Conservation (phyloP, 495 filamentous ascomycete genomes). For the Aspergillus bertholletiae region DNA sequence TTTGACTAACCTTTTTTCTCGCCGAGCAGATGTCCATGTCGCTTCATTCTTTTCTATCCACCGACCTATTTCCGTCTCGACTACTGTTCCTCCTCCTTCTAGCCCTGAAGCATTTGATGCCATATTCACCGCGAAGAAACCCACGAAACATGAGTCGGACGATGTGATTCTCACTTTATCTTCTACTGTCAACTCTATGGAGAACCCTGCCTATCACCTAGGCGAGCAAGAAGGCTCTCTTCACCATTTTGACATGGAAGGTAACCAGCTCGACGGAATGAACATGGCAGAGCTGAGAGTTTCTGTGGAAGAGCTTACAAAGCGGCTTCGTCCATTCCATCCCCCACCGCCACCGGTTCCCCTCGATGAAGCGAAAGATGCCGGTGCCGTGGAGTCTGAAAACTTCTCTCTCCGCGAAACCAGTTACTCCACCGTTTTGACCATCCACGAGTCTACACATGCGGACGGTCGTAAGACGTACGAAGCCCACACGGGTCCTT, state of each 20-base stretch:
- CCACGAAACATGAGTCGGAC: constrained; percentile 48
- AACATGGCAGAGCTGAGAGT: constrained; percentile 36
- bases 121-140: constrained; percentile 61
- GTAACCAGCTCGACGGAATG: constrained; percentile 47
- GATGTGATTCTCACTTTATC: constrained; percentile 80
- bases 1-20: neutral
- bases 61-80: constrained; percentile 85
- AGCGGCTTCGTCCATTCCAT: constrained; percentile 69
- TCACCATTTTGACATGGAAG: constrained; percentile 44
- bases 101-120: constrained; percentile 71
- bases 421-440: constrained; percentile 75
- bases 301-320: constrained; percentile 50
- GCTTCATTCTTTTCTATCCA: constrained; percentile 96
- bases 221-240: constrained; percentile 46
- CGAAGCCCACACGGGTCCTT: constrained; percentile 44
- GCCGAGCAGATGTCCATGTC: constrained; percentile 67
- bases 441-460: constrained; percentile 73
- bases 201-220: constrained; percentile 51
- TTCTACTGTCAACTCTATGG: constrained; percentile 66
- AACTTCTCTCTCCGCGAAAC: constrained; percentile 36
- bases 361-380: constrained; percentile 41
- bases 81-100: constrained; percentile 68
- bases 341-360: constrained; percentile 72
- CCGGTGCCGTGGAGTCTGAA: constrained; percentile 18
- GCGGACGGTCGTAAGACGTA: constrained; percentile 65